Evolutionary conservation across 1,284 basidiomycete species (phyloP), one percentile per base, ranked within the genome.

Genomic region (Agaricales sp.): DNA sequence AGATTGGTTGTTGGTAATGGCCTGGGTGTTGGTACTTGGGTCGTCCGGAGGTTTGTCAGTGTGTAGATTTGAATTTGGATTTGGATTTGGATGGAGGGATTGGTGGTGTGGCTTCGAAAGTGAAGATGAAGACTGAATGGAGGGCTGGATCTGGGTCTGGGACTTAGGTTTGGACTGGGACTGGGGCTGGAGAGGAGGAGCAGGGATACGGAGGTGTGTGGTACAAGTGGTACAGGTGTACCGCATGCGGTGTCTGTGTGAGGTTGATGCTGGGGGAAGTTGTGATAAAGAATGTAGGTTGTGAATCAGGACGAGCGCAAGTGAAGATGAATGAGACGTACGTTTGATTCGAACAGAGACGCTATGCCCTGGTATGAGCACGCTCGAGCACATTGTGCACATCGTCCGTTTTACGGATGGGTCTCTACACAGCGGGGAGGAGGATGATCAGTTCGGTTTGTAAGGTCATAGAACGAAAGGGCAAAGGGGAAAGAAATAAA

Each of bases 341-440:
- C 88, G 63, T 64, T 78, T 77, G 3, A 86, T 63, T 4, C 87
- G 77, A 11, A 87, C 73, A 3, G 67, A 69, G 0, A 76, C 74
- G 0, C 83, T 82, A 2, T 73, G 54, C 6, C 88, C 89, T 1
- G 86, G 82, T 1, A 88, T 59, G 3, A 91, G 69, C 1, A 84
- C 68, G 0, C 68, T 63, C 49, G 75, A 71, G 58, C 89, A 92
- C 1, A 69, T 67, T 59, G 75, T 78, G 65, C 88, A 92, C 11
- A 90, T 57, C 0, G 80, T 79, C 13, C 88, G 80, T 61, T 92
- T 92, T 18, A 91, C 70, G 2, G 73, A 68, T 0, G 88, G 88
- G 60, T 91, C 89, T 58, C 88, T 91, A 51, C 22, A 12, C 30
- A n/a, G n/a, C 11, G 11, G 45, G n/a, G n/a, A n/a, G n/a, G n/a